Evolutionary conservation across 2,329 filamentous ascomycete genomes (phyloP).

Genomic region (Aspergillus vadensis): DNA sequence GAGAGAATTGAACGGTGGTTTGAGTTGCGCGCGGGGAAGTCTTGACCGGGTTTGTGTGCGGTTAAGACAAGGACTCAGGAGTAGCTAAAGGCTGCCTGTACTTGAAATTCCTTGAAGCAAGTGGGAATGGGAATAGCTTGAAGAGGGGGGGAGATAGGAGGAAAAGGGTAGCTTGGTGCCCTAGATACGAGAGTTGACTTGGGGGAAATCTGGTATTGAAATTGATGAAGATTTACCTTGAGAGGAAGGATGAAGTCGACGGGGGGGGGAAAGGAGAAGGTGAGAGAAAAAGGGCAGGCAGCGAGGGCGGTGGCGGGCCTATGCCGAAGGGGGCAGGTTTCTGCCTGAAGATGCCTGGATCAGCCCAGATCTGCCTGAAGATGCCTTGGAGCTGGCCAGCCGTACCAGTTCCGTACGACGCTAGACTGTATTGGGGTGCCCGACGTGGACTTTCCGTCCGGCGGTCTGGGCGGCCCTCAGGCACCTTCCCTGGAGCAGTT

Average conservation of each 20-base stretch:
- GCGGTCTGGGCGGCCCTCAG: conserved; percentile 9
- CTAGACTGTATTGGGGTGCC: neutral
- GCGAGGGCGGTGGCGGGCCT: conserved; percentile 16
- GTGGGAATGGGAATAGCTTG: conserved; percentile 44
- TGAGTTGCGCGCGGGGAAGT: conserved; percentile 28
- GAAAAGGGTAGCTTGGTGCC: conserved; percentile 84
- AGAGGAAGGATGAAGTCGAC: conserved; percentile 26
- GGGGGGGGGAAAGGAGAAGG: conserved; percentile 23
- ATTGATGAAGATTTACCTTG: conserved; percentile 27
- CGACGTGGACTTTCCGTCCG: conserved; percentile 12
- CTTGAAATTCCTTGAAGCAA: conserved; percentile 15
- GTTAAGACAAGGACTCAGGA: conserved; percentile 65
- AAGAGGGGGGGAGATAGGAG: conserved; percentile 62
- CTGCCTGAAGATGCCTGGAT: conserved; percentile 16
- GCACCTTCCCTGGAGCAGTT: conserved; percentile 4
- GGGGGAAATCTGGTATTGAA: conserved; percentile 24
- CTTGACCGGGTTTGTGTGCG: conserved; percentile 27
- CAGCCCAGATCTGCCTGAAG: conserved; percentile 2
- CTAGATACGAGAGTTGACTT: conserved; percentile 60
- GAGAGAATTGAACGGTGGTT: conserved; percentile 37
- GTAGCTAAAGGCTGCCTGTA: conserved; percentile 51
- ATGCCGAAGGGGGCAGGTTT: conserved; percentile 9
- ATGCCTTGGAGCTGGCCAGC: neutral
- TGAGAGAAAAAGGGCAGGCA: conserved; percentile 28
- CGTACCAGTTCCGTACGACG: neutral